Base-by-base conservation (phyloP, 139 green algal species). In the Micractinium sp. region DNA sequence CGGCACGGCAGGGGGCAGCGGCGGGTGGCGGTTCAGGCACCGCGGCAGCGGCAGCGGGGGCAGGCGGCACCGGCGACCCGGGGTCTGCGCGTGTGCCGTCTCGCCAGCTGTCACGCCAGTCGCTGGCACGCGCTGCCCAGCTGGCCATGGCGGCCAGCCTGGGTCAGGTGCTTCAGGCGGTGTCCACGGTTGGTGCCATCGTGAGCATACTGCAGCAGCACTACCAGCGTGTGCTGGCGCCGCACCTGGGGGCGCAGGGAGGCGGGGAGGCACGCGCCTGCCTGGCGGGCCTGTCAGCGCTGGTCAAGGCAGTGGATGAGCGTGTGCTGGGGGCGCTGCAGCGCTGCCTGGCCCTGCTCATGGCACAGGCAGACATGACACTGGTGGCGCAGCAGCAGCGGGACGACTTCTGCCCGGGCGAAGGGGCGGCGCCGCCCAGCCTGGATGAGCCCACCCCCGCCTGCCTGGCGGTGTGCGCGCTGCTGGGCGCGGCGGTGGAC, bases 361-460 rank as follows among this genome's bases (percentile, higher is more conserved):
- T 92, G n/a, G 0, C 0, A 9, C 92, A 95, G 92, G 56, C 93
- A 53, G 93, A 96, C 74, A 82, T 82, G 23, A 93, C 91, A 47
- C 88, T 97, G 88, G 66, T 31, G 3, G 84, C 74, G 22, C 92
- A 96, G 91, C 95, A 97, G 89, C 82, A 88, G 38, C 85, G 85
- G 15, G 75, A 89, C 3, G 95, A 97, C 79, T 96, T 96, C 82
- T 85, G 81, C 47, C 94, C 95, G 0, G 78, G 77, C 20, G 93
- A 93, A 60, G 92, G 89, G 31, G 89, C 35, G 29, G 38, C 89
- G 15, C 84, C 87, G 41, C 89, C 61, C 33, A 78, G 84, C 66
- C 89, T 96, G 66, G 94, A 96, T 39, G 81, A 63, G 14, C 94
- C 95, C 39, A 97, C 94, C 0, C 81, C 92, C 23, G 95, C 95